Base-by-base conservation (phyloP, 2,329 filamentous ascomycete genomes). In the Hortaea werneckii region DNA sequence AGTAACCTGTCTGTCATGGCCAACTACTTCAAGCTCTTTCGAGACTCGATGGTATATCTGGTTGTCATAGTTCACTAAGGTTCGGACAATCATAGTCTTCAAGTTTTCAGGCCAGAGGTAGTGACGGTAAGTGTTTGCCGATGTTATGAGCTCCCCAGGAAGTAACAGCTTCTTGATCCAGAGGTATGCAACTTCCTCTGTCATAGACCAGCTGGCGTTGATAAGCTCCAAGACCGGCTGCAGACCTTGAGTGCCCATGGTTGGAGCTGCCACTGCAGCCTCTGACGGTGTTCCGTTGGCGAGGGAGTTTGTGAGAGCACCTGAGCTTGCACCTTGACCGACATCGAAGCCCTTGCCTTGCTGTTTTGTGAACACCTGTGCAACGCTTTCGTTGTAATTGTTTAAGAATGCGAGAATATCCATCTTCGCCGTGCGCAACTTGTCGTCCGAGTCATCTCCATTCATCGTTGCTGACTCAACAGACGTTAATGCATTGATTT, bases 81-180 rank as follows among this genome's bases (percentile, higher is more conserved):
- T 61, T 45, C 75, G 67, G 3, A 76, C 68, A 1, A 80, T 62
- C 6, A 70, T 70, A 8, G 74, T 67, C 56, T 80, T 81, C 20
- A 82, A 66, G 9, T 65, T 60, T 30, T 75, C 69, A 0, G 75
- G 64, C 79, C 79, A 82, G 38, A 67, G 61, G 45, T 71, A 73
- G n/a, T 64, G 61, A 26, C 68, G 62, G 54, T 82, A 82, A 45
- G 69, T 70, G 51, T 52, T 50, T 46, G 49, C 41, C n/a, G 35
- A 20, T 10, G 37, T 5, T 12, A 32, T 12, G 58, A 56, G 7
- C 7, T 53, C 61, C 3, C 64, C 59, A 2, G 72, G 71, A 44
- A 66, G 66, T 5, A 80, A 62, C 20, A 80, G 64, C 37, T 27
- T 28, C 48, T 70, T 66, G n/a, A 81, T 57, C 74, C 77, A 81